Evolutionary conservation across 352 stramenopile genomes (phyloP), one percentile per base, ranked within the genome.

Genomic region (Phytophthora tentaculata): DNA sequence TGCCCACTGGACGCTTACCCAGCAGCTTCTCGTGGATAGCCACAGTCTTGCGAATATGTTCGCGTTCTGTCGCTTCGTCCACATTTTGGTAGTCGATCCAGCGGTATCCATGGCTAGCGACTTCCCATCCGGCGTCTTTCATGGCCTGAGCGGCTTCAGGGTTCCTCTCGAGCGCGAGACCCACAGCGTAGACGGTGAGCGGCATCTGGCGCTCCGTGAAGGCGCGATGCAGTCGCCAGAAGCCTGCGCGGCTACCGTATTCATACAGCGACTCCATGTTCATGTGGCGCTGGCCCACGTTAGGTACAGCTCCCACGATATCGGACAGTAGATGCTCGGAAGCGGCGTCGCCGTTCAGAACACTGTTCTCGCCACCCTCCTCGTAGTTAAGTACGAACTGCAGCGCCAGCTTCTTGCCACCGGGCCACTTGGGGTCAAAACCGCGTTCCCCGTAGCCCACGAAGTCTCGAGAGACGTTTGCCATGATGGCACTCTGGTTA

Each of bases 351-450:
- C 94, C 93, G 70, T 98, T 87, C 17, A 98, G 79, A 20, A 97
- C 68, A 61, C 92, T 98, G 73, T 93, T 98, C 71, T 99, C 96
- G 39, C 94, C 94, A 43, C 96, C 96, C 75, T 98, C 96, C 79
- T 99, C 95, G 77, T 98, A 99, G 81, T 99, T 99, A 63, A 99
- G 89, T 7, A 99, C 96, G 67, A 99, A 97, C 71, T 98, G 96
- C 43, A 92, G 60, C 29, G 95, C 95, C 44, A 98, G 76, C 67
- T 96, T 94, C 71, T 92, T 88, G 64, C 75, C 69, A 61, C 77
- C 62, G 39, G 94, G 92, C 94, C 96, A 88, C 69, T 92, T 79
- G 44, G 88, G 81, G 61, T 93, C 83, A 23, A 90, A 82, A 1
- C 88, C 83, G 3, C 66, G 72, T 22, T 70, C 73, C 17, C 88